A percentile compares a stretch with the other conserved stretches of the same genome.
phyloP scores from a whole-genome alignment of 2,329 filamentous ascomycete genomes.

The Gnomoniopsis smithogilvyi region DNA sequence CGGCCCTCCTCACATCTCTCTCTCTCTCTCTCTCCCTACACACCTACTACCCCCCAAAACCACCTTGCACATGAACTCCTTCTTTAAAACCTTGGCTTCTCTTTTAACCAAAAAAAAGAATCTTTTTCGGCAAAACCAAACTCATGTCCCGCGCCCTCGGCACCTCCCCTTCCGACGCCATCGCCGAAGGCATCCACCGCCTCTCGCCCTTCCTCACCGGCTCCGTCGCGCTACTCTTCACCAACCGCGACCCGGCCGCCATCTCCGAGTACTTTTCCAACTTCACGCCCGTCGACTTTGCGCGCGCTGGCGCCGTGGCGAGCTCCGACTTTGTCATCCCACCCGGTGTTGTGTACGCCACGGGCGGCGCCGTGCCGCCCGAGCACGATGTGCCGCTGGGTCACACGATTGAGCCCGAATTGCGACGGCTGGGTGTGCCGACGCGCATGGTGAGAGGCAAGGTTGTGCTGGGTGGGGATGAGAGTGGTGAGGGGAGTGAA shows the following conservation, averaged over 20 bases:
- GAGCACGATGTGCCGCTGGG: slow-evolving; percentile 85
- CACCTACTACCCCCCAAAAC: neutral
- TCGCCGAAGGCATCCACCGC: slow-evolving; percentile 71
- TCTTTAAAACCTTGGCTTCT: no score
- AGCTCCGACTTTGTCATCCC: slow-evolving; percentile 77
- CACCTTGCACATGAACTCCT: neutral
- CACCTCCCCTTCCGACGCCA: slow-evolving; percentile 70
- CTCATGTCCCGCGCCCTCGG: slow-evolving; percentile 97
- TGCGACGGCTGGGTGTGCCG: slow-evolving; percentile 85
- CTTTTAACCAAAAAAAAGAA: no score
- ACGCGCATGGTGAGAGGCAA: slow-evolving; percentile 86
- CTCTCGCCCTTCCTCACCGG: slow-evolving; percentile 71
- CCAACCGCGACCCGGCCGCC: slow-evolving; percentile 66
- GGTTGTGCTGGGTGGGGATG: slow-evolving; percentile 64
- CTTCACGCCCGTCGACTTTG: slow-evolving; percentile 80
- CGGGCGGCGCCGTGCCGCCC: slow-evolving; percentile 72
- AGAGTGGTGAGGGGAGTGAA: slow-evolving; percentile 49
- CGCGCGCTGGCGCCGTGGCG: slow-evolving; percentile 77
- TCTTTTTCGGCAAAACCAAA: slow-evolving; percentile 99
- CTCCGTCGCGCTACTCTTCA: slow-evolving; percentile 87
- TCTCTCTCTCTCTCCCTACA: neutral
- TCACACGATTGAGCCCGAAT: slow-evolving; percentile 85
- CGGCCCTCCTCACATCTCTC: neutral
- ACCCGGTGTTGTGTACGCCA: slow-evolving; percentile 75
- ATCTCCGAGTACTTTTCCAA: slow-evolving; percentile 70